phyloP scores from a whole-genome alignment of 225 moss, liverwort and hornwort species.

The Lunularia cruciata region DNA sequence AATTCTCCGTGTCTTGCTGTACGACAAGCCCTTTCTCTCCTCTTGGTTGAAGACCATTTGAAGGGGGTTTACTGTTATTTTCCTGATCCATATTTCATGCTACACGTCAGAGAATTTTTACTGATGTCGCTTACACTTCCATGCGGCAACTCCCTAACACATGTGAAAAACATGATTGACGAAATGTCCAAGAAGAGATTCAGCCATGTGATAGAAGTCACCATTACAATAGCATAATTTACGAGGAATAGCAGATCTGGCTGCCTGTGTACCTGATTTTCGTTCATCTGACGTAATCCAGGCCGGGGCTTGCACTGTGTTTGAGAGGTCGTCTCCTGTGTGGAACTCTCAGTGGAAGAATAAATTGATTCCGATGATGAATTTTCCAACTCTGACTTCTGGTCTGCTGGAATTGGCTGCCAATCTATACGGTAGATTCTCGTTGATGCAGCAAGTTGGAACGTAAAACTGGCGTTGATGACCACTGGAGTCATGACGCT shows the following conservation, averaged over 20 bases:
- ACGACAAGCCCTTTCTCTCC: conserved; percentile 10
- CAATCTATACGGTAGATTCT: conserved; percentile 64
- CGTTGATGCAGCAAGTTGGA: conserved; percentile 71
- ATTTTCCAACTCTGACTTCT: conserved; percentile 17
- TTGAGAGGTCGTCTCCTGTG: conserved; percentile 17
- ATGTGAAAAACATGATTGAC: too few relatives aligned
- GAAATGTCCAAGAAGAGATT: too few relatives aligned
- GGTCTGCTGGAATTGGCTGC: conserved; percentile 36
- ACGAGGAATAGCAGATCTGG: too few relatives aligned
- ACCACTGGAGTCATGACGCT: conserved; percentile 34
- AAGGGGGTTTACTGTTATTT: conserved; percentile 22
- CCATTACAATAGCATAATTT: too few relatives aligned
- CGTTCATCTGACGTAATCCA: conserved; percentile 14
- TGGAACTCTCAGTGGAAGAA: conserved; percentile 21
- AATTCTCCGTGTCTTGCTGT: conserved; percentile 47
- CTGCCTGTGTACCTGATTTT: conserved; percentile 38
- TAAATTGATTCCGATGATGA: conserved; percentile 22
- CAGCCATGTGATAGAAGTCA: too few relatives aligned
- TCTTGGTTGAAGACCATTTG: conserved; percentile 4
- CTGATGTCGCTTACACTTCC: too few relatives aligned
- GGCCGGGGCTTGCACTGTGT: conserved; percentile 18
- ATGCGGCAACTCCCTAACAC: too few relatives aligned
- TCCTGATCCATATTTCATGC: too few relatives aligned
- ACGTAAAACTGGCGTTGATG: conserved; percentile 41
- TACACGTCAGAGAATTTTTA: too few relatives aligned